A percentile compares a stretch with the other conserved stretches of the same genome.
Conservation (phyloP, 116 monocot species). For the Thalassia testudinum region DNA sequence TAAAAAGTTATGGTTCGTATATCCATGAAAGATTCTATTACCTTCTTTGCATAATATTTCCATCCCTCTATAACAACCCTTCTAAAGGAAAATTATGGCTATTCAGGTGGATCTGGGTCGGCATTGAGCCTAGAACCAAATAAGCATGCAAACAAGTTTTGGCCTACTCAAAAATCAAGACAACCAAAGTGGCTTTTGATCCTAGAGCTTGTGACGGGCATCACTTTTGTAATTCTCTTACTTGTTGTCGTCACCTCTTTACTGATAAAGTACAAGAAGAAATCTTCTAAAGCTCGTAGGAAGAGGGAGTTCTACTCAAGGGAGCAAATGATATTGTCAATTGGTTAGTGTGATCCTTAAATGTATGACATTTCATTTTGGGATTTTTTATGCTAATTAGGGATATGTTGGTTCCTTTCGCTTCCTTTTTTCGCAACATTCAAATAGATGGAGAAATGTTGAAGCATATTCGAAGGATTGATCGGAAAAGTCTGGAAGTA, state of each 20-base stretch:
- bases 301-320: conserved; percentile 25
- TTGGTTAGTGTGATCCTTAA: conserved; percentile 21
- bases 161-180: not conserved
- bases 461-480: conserved; percentile 51
- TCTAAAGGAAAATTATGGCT: too few species aligned
- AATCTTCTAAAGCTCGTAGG: conserved; percentile 22
- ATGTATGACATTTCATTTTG: not conserved
- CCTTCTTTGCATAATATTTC: too few species aligned
- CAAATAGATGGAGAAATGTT: conserved; percentile 35
- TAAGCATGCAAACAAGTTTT: not conserved
- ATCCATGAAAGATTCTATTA: too few species aligned
- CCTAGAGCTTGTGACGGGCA: conserved; percentile 48
- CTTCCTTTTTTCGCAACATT: not conserved
- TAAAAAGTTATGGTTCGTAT: too few species aligned
- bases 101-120: conserved; percentile 3
- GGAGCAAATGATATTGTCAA: conserved; percentile 28
- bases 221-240: conserved; percentile 27
- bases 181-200: conserved; percentile 74
- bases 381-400: not conserved
- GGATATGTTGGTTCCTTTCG: not conserved
- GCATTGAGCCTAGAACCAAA: not conserved
- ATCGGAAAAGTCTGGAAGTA: conserved; percentile 62
- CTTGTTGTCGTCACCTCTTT: conserved; percentile 18
- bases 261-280: conserved; percentile 25
- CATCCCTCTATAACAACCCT: too few species aligned